Percentiles rank a stretch among this genome's conserved stretches.
Evolutionary conservation across 2,329 filamentous ascomycete genomes (phyloP).

Genomic region (Calonectria crousiana): DNA sequence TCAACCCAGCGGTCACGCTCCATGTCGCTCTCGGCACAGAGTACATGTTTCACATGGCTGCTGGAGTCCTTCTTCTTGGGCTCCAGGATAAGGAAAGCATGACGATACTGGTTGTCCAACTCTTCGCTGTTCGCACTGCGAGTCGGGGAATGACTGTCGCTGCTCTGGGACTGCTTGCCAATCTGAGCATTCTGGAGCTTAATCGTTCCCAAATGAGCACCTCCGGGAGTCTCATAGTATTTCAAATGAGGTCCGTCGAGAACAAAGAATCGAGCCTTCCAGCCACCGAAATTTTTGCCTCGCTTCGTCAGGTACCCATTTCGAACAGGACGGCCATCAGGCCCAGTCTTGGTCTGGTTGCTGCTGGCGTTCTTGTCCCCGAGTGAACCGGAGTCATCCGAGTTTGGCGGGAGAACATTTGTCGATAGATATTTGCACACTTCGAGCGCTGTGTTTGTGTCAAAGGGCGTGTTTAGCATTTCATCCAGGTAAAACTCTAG

Average conservation of each 20-base stretch:
- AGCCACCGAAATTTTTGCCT: slow-evolving; percentile 98
- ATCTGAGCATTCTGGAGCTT: slow-evolving; percentile 93
- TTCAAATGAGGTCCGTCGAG: slow-evolving; percentile 75
- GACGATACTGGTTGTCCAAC: slow-evolving; percentile 91
- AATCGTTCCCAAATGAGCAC: slow-evolving; percentile 91
- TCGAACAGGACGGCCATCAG: slow-evolving; percentile 77
- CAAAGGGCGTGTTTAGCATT: slow-evolving; percentile 84
- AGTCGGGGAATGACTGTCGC: slow-evolving; percentile 70
- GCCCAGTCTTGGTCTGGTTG: slow-evolving; percentile 58
- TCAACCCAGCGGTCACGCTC: slow-evolving; percentile 97
- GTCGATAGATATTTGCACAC: slow-evolving; percentile 90
- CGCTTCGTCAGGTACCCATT: slow-evolving; percentile 96
- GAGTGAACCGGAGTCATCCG: slow-evolving; percentile 63
- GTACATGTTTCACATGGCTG: slow-evolving; percentile 89
- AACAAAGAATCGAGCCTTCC: slow-evolving; percentile 84
- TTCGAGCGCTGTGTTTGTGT: slow-evolving; percentile 80
- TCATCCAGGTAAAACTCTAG: slow-evolving; percentile 89
- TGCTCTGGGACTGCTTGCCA: slow-evolving; percentile 80
- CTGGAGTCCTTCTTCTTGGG: slow-evolving; percentile 96
- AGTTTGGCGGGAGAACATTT: slow-evolving; percentile 71
- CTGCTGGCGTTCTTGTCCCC: slow-evolving; percentile 40
- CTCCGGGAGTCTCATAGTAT: slow-evolving; percentile 93
- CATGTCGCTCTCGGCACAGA: slow-evolving; percentile 93
- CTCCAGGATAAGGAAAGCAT: slow-evolving; percentile 94
- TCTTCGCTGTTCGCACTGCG: slow-evolving; percentile 73